Evolutionary conservation across 139 green algal genomes (phyloP), one percentile per base, ranked within the genome.

Genomic region (Chlamydomonas incerta): DNA sequence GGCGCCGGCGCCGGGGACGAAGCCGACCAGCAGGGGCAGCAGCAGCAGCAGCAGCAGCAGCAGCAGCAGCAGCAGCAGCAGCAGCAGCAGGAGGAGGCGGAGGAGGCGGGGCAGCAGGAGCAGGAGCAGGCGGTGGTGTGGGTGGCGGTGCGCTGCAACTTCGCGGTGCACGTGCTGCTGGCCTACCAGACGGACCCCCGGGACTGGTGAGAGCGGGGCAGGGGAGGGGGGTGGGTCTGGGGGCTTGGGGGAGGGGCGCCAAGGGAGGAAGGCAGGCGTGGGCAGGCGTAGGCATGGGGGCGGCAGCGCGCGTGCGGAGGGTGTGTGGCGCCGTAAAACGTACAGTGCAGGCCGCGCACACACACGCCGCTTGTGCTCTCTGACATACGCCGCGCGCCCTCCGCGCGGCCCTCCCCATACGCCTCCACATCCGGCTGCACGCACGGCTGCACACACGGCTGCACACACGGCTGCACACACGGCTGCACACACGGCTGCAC

Each of bases 121-220:
- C 41, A 35, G 72, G 29, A 14, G 47, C 1, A 11, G 52, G 35
- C 79, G 2, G 68, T n/a, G 29, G 52, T 86, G 52, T 86, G 80
- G 80, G 52, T 86, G 52, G 80, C 80, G 26, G 68, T 79, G 10
- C 80, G 80, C 11, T 72, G 80, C 80, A 86, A 86, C 55, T 86
- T 65, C 35, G 11, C 21, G 13, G 71, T 86, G n/a, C 65, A 77
- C n/a, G 66, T 86, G 29, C 68, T 86, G 80, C 68, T 86, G 68
- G 68, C 80, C 14, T 79, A 72, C 52, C 80, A 80, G 80, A 55
- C 62, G 2, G 68, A 86, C 69, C 52, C 80, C 5, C 0, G 11
- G 0, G 80, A 86, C 80, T 86, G 80, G 80, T 85, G 66, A 63
- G 67, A 2, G 63, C 10, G 26, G 2, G 29, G 4, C 3, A 34